Evolutionary conservation across 495 filamentous ascomycete genomes (phyloP), one percentile per base, ranked within the genome.

Genomic region (Choiromyces venosus): DNA sequence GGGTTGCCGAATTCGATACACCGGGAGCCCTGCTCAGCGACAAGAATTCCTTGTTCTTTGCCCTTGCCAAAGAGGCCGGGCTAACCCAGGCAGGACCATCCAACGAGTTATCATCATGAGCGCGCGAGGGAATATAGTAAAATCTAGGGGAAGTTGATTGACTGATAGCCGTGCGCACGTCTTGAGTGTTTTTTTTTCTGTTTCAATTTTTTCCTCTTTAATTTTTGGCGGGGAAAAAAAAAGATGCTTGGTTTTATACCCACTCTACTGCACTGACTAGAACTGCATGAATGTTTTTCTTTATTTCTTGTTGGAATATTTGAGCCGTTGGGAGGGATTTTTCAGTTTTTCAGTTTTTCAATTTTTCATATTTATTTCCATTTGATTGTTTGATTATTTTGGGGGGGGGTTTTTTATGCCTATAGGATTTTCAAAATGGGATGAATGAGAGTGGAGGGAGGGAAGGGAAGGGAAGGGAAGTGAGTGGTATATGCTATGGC

Each of bases 1-100:
- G 82, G n/a, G 85, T 89, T 52, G 86, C 82, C 67, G 87, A 89
- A 76, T 89, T 88, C 76, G 87, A 88, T 78, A 88, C 87, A 40
- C 87, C 86, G 1, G 39, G 67, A 46, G 52, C 66, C 33, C 74
- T 79, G 33, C 69, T 79, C 14, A 71, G 38, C 74, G 76, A 79
- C 68, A 76, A 79, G 37, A 68, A 76, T 40, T 79, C 77, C 16
- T 70, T 80, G 67, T 79, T 79, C 37, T 79, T 79, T 68, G 79
- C 78, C n/a, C 71, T 79, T 5, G 78, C 71, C 25, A 79, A 79
- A 29, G 78, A 79, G 40, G 78, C 78, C 21, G 78, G 78, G 40
- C 39, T 79, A 61, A 33, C 52, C 52, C 52, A 61, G 37, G 40
- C 75, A 39, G 73, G 79, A 37, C 21, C 21, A 37, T 25, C 35